Conservation (phyloP, 306 rosid species). For the Senna siamea region DNA sequence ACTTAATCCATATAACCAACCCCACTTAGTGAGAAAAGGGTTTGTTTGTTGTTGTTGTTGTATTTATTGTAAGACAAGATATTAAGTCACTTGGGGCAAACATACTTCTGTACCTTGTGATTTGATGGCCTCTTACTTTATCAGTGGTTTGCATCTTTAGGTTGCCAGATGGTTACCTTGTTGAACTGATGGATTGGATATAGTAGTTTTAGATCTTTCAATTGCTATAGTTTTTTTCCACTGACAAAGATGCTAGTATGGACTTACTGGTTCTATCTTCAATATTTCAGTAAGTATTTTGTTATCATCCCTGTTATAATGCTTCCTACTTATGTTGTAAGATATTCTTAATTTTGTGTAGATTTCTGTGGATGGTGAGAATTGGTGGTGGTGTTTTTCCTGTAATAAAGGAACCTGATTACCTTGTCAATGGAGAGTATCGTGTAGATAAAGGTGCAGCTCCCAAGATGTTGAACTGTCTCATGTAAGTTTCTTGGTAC, state of each 20-base stretch:
- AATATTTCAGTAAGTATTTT: neutral
- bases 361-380: slow-evolving; percentile 99
- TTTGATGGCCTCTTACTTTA: neutral
- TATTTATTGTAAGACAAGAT: slow-evolving; percentile 11
- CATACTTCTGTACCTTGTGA: slow-evolving; percentile 1
- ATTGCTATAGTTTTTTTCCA: neutral
- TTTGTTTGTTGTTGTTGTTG: no score
- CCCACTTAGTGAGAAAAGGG: no score
- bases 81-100: neutral
- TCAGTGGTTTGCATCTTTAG: slow-evolving; percentile 7
- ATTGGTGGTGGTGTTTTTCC: slow-evolving; percentile 99
- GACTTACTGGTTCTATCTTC: slow-evolving; percentile 3
- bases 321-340: neutral
- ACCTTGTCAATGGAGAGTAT: slow-evolving; percentile 96
- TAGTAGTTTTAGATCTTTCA: neutral
- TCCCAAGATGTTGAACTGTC: slow-evolving; percentile 99
- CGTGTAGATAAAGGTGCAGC: slow-evolving; percentile 99
- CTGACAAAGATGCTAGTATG: slow-evolving; percentile 1
- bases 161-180: slow-evolving; percentile 3
- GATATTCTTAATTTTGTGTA: slow-evolving; percentile 37
- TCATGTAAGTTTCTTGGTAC: slow-evolving; percentile 70
- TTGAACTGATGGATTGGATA: neutral
- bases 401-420: slow-evolving; percentile 95
- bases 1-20: no score
- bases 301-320: neutral